Conservation (phyloP, 306 rosid species). For the Oxytropis ochrocephala region DNA sequence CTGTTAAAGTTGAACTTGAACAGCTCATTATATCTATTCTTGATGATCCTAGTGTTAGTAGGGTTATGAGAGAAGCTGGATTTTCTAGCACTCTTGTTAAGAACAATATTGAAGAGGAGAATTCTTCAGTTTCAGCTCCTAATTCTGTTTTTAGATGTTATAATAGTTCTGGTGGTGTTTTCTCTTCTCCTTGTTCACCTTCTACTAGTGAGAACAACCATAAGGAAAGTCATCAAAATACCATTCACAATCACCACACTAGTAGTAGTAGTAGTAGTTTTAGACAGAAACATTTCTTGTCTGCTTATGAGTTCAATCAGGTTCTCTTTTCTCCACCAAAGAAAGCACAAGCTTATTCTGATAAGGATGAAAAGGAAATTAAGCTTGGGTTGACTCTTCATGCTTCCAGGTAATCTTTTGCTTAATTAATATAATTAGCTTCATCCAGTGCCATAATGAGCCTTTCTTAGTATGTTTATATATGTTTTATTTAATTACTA, state of each 20-base stretch:
- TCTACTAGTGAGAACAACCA: conserved; percentile 34
- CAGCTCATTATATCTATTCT: conserved; percentile 87
- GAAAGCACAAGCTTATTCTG: conserved; percentile 25
- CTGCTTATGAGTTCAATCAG: conserved; percentile 17
- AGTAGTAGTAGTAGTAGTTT: too few species aligned
- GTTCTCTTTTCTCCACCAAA: conserved; percentile 52
- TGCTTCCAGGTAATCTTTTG: conserved; percentile 59
- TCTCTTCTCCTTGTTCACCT: conserved; percentile 87
- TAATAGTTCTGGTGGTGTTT: conserved; percentile 57
- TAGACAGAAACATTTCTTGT: conserved; percentile 47
- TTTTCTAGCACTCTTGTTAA: conserved; percentile 81
- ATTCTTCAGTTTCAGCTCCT: conserved; percentile 36
- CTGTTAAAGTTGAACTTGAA: conserved; percentile 78
- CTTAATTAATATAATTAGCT: not conserved
- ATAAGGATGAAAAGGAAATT: too few species aligned
- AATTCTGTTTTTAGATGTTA: conserved; percentile 44
- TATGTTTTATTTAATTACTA: too few species aligned
- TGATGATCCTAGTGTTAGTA: conserved; percentile 92
- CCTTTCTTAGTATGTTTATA: conserved; percentile 30
- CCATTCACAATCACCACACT: not conserved
- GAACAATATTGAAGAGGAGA: conserved; percentile 68
- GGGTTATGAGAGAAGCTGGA: conserved; percentile 98
- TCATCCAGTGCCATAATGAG: not conserved
- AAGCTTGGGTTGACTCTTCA: conserved; percentile 82
- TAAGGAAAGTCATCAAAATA: not conserved